Evolutionary conservation across 2,329 filamentous ascomycete species (phyloP), one percentile per base, ranked within the genome.

Genomic region (Aspergillus sp.): DNA sequence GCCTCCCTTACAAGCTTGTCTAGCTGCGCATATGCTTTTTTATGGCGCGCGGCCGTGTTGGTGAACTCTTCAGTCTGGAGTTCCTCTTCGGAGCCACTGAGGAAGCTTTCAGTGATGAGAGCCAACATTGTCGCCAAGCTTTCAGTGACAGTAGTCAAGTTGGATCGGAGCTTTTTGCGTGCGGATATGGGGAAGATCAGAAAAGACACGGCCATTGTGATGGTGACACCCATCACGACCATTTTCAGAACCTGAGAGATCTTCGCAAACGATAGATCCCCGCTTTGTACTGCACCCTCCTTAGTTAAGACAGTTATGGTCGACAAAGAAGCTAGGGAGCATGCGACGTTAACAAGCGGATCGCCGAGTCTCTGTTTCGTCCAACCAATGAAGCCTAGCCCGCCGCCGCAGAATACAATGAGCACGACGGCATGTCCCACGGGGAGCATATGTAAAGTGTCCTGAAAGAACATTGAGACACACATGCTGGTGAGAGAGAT

Each of bases 241-340:
- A 96, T 93, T 73, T 92, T 91, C 68, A 95, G 79, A 25, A 94
- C 88, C 74, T 96, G 91, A 0, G 87, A 80, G 54, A 96, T 89
- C 76, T 96, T 96, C 60, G 86, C 86, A 67, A 90, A 87, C 0
- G 90, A 92, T 70, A 96, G 92, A 55, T 89, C 88, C 5, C 90
- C 91, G 36, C 85, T 87, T 69, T 96, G 91, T 0, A 97, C 88
- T 2, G 92, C 88, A 54, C 92, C 92, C 75, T 97, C 94, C 76
- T 96, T 96, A 10, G 94, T 96, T 63, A 97, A 81, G 49, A 96
- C 86, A 2, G 90, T 93, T 71, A 97, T 96, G 64, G 95, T 90
- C 53, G 91, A 91, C 60, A 98, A 87, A 36, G 91, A 94, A 6
- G 93, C 87, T 65, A 97, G 81, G 32, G 92, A 96, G 67, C 90